These are phyloP conservation scores for Symbiodinium natans DNA, from an alignment of 73 alveolate species.

Conservation along the genomic window DNA sequence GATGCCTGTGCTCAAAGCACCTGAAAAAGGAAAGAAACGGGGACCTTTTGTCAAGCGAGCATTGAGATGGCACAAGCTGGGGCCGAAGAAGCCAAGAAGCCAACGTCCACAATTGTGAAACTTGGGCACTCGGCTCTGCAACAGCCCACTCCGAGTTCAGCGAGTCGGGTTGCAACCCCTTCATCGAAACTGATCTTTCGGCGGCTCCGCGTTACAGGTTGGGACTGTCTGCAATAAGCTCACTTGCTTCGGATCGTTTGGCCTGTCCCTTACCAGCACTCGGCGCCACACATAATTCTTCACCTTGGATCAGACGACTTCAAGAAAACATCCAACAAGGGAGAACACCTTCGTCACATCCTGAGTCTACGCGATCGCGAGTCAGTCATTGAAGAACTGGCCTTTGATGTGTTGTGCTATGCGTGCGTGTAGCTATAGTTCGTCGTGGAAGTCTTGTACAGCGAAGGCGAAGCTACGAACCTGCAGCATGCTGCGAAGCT, in stretches of 20 bases:
- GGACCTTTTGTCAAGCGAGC: too few relatives aligned
- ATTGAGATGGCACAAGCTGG: too few relatives aligned
- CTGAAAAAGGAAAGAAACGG: too few relatives aligned
- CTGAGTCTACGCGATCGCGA: background rate
- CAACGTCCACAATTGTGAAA: too few relatives aligned
- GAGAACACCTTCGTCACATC: background rate
- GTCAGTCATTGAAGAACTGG: background rate
- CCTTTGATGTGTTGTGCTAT: background rate
- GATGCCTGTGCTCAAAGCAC: too few relatives aligned
- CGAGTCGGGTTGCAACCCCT: background rate
- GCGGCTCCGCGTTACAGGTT: slow-evolving; percentile 38
- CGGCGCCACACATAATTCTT: slow-evolving; percentile 67
- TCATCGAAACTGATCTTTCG: slow-evolving; percentile 58
- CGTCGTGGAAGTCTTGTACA: background rate
- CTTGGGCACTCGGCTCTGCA: too few relatives aligned
- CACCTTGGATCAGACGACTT: too few relatives aligned
- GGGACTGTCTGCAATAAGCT: slow-evolving; percentile 61
- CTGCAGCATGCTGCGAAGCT: background rate
- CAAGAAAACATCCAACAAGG: background rate
- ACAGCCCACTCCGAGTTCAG: too few relatives aligned
- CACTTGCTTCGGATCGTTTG: slow-evolving; percentile 22
- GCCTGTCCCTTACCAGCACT: slow-evolving; percentile 49
- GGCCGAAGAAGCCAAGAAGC: too few relatives aligned
- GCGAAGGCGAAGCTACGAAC: background rate
- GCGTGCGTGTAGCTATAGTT: background rate